phyloP scores from a whole-genome alignment of 805 yeast species.

The Candida insectalens region DNA sequence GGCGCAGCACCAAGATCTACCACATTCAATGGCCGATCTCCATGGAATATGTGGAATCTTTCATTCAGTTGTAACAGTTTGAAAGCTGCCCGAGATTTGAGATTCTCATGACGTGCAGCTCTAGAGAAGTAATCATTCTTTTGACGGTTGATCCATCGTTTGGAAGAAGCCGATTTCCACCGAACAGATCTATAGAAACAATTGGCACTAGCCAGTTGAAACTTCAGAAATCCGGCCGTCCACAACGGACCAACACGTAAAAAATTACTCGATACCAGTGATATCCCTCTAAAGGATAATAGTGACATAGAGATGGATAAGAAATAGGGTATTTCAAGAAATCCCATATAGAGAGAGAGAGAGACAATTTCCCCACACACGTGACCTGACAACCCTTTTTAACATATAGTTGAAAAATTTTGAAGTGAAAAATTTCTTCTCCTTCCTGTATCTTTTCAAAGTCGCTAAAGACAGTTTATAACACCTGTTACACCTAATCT shows the following conservation, averaged over 20 bases:
- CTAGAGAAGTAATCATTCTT: conserved; percentile 52
- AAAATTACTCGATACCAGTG: too few species aligned
- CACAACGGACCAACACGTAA: too few species aligned
- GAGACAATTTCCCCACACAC: too few species aligned
- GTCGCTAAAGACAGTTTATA: conserved; percentile 40
- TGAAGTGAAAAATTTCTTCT: neutral
- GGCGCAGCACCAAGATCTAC: conserved; percentile 92
- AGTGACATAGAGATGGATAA: too few species aligned
- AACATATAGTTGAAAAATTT: too few species aligned
- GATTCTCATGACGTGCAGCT: conserved; percentile 54
- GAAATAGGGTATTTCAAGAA: too few species aligned
- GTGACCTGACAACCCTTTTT: too few species aligned
- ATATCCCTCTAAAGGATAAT: too few species aligned
- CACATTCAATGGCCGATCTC: conserved; percentile 26
- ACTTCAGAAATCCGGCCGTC: too few species aligned
- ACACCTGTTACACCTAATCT: conserved; percentile 28
- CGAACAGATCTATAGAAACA: too few species aligned
- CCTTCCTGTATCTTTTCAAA: conserved; percentile 2
- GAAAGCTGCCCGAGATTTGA: conserved; percentile 84
- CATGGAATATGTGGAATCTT: conserved; percentile 44
- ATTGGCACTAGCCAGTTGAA: too few species aligned
- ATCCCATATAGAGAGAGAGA: too few species aligned
- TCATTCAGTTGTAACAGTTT: conserved; percentile 71
- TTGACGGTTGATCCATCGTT: conserved; percentile 70
- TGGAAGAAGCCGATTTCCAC: conserved; percentile 36